Base-by-base conservation (phyloP, 2,329 filamentous ascomycete genomes). In the Trichophyton simii region DNA sequence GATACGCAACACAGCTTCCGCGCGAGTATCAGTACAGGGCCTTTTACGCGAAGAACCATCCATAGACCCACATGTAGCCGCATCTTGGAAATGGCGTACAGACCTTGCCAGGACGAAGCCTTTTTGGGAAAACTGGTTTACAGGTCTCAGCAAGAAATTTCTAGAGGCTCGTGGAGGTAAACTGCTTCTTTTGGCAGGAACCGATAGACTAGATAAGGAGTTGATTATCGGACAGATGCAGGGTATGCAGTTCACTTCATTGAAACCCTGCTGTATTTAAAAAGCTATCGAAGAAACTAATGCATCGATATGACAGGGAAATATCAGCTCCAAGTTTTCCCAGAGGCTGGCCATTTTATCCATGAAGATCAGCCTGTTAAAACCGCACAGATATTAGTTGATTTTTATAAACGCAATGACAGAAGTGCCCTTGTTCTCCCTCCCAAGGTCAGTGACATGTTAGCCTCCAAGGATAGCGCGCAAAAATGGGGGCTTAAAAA, bases 151-250 rank as follows among this genome's bases (percentile, higher is more conserved):
- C 72, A 83, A 83, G 68, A 96, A 95, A 75, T 99, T 97, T 70
- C 79, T 96, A 50, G 81, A 80, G 59, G 89, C 88, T 0, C 85
- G 82, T 64, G 91, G 89, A 31, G 91, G 91, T 7, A 96, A 96
- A 73, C 73, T 95, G 63, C 76, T 96, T 58, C 76, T 96, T 59
- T 80, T 96, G 36, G 92, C 91, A 2, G 91, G 91, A 18, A 96
- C 91, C 9, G 92, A 96, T 75, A 81, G 91, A 57, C 73, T 96
- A 62, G 91, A 96, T 72, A 95, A 89, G 66, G 91, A 95, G 70
- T 76, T 96, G 69, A 96, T 89, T 73, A 96, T 96, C 72, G 91
- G 91, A 15, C 91, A 96, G 75, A 96, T 96, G 91, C 91, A 96
- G 79, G 91, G 89, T 88, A 77, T 67, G 74, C 25, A 34, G 42